Evolutionary conservation across 805 yeast species (phyloP).

Genomic region (Grigorovia humatica): DNA sequence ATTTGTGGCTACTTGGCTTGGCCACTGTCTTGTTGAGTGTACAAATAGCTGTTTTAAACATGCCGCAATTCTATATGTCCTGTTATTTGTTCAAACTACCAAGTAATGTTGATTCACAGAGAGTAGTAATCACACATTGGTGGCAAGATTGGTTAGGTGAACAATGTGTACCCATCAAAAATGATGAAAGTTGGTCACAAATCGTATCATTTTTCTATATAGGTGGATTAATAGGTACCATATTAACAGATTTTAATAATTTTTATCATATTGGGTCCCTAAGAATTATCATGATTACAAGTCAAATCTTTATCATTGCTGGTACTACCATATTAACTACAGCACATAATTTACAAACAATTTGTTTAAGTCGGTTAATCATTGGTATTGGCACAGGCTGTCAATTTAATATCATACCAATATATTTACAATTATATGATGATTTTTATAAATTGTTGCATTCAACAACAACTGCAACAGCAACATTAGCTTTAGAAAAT

Average conservation of each 20-base stretch:
- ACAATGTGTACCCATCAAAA: slow-evolving; percentile 51
- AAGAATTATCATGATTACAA: background rate
- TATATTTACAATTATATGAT: slow-evolving; percentile 28
- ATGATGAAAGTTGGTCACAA: slow-evolving; percentile 57
- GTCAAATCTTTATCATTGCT: background rate
- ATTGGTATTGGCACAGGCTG: slow-evolving; percentile 77
- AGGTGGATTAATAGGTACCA: slow-evolving; percentile 75
- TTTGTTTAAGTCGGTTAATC: slow-evolving; percentile 47
- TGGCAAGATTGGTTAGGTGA: background rate
- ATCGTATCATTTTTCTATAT: slow-evolving; percentile 61
- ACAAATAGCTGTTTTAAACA: slow-evolving; percentile 58
- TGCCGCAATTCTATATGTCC: slow-evolving; percentile 31
- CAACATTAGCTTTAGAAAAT: background rate
- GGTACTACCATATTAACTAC: background rate
- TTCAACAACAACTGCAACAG: background rate
- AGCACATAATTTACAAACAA: background rate
- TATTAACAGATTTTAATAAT: slow-evolving; percentile 1
- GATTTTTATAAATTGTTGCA: background rate
- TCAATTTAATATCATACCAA: slow-evolving; percentile 67
- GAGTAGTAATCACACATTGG: background rate
- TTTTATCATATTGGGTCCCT: background rate
- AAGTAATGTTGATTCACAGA: slow-evolving; percentile 2
- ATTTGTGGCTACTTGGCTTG: background rate
- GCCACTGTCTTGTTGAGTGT: background rate
- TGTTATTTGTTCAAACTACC: slow-evolving; percentile 30